phyloP scores from a whole-genome alignment of 106 monocot genomes.

The Apostasia shenzhenica region DNA sequence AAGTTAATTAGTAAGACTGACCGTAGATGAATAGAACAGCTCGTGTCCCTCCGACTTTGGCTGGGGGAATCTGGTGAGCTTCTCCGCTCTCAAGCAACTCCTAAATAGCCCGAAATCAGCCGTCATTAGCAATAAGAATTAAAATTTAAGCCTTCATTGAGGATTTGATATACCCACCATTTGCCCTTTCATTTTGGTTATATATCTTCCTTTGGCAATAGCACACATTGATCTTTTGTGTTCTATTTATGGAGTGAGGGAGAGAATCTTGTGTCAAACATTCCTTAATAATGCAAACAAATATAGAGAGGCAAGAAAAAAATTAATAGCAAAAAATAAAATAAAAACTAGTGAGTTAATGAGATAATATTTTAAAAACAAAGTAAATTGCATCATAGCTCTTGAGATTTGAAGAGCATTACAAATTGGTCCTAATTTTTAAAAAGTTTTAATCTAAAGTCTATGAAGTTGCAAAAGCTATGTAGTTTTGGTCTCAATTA shows the following conservation, averaged over 20 bases:
- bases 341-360: too few relatives aligned
- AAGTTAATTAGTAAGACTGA: not conserved
- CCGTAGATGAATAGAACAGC: slow-evolving; percentile 19
- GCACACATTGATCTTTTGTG: not conserved
- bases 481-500: too few relatives aligned
- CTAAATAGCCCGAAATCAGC: not conserved
- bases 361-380: too few relatives aligned
- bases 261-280: not conserved
- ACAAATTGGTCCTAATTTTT: too few relatives aligned
- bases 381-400: too few relatives aligned
- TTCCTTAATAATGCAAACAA: slow-evolving; percentile 1
- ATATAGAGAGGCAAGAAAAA: not conserved
- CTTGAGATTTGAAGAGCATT: too few relatives aligned
- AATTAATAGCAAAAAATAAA: too few relatives aligned
- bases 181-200: not conserved
- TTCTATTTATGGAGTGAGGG: not conserved
- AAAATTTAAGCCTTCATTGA: not conserved
- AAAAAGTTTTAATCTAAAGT: too few relatives aligned
- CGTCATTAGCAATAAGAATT: not conserved
- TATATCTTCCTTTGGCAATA: too few relatives aligned
- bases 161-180: not conserved
- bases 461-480: too few relatives aligned
- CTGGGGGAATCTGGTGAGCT: not conserved
- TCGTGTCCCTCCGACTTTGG: slow-evolving; percentile 13
- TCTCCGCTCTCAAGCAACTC: not conserved